Conservation (phyloP, 805 yeast species). For the Yamadazyma olivae region DNA sequence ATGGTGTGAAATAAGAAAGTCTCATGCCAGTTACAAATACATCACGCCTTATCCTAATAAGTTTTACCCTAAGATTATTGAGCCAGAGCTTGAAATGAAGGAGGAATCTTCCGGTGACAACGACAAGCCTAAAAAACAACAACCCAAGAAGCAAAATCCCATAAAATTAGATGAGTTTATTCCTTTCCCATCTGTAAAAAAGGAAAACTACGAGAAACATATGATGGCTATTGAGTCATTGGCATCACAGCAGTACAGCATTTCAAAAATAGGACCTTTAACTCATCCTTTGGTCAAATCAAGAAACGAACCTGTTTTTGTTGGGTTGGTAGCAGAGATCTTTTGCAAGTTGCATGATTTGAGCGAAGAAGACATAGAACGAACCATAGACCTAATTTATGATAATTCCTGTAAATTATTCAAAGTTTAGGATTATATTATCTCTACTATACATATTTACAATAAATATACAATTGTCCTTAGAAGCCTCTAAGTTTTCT, state of each 20-base stretch:
- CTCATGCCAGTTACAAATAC: conserved; percentile 70
- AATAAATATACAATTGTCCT: background rate
- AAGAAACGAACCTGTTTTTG: conserved; percentile 88
- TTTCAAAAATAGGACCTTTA: conserved; percentile 24
- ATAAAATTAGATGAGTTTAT: conserved; percentile 46
- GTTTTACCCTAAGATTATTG: conserved; percentile 43
- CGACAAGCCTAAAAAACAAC: conserved; percentile 10
- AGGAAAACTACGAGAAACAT: conserved; percentile 52
- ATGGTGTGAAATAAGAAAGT: conserved; percentile 91
- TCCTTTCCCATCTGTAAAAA: conserved; percentile 64
- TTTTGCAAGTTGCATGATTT: conserved; percentile 31
- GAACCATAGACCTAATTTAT: conserved; percentile 34
- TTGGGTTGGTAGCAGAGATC: conserved; percentile 71
- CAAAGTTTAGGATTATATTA: conserved; percentile 5
- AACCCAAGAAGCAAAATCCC: conserved; percentile 13
- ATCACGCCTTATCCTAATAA: conserved; percentile 55
- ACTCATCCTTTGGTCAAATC: conserved; percentile 62
- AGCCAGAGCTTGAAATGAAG: conserved; percentile 3
- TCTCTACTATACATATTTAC: background rate
- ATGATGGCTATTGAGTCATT: conserved; percentile 11
- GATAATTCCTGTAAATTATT: conserved; percentile 34
- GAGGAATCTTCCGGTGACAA: conserved; percentile 6
- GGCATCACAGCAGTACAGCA: conserved; percentile 5
- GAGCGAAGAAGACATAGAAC: conserved; percentile 24
- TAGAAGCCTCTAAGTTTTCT: background rate